These are phyloP conservation scores for Pseudognaphalium luteoalbum DNA, from an alignment of 129 eudicot species.

Conservation along the genomic window DNA sequence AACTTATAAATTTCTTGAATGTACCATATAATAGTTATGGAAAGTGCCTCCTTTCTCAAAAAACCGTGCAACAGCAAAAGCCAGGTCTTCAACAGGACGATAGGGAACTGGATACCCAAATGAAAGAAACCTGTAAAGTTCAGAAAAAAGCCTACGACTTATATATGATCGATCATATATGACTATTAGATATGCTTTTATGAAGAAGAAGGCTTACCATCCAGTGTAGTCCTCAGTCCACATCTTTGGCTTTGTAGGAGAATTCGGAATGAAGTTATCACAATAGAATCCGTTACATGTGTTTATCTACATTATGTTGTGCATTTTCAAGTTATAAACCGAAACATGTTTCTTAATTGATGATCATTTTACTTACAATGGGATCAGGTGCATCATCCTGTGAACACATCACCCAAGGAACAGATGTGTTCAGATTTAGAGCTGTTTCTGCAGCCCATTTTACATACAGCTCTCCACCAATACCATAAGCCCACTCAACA, in stretches of 20 bases:
- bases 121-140: conserved; percentile 64
- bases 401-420: conserved; percentile 93
- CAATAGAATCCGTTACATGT: conserved; percentile 87
- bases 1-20: not conserved
- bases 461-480: conserved; percentile 57
- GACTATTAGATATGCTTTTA: conserved; percentile 3
- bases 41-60: conserved; percentile 77
- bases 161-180: not conserved
- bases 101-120: conserved; percentile 79
- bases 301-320: conserved; percentile 56
- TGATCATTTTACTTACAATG: conserved; percentile 44
- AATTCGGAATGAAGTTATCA: conserved; percentile 67
- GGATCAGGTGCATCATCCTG: conserved; percentile 86
- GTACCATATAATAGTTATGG: conserved; percentile 85
- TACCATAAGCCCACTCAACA: conserved; percentile 71
- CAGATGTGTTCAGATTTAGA: conserved; percentile 53
- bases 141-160: not conserved
- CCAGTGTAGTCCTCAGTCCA: conserved; percentile 90
- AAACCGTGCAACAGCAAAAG: conserved; percentile 77
- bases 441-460: conserved; percentile 92
- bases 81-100: conserved; percentile 81
- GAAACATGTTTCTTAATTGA: not conserved
- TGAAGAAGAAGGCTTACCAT: conserved; percentile 45
- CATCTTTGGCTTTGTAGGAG: conserved; percentile 69
- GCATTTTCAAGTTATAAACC: conserved; percentile 5